phyloP scores from a whole-genome alignment of 192 early-diverging fungal genomes.

The Coemansia sp. region DNA sequence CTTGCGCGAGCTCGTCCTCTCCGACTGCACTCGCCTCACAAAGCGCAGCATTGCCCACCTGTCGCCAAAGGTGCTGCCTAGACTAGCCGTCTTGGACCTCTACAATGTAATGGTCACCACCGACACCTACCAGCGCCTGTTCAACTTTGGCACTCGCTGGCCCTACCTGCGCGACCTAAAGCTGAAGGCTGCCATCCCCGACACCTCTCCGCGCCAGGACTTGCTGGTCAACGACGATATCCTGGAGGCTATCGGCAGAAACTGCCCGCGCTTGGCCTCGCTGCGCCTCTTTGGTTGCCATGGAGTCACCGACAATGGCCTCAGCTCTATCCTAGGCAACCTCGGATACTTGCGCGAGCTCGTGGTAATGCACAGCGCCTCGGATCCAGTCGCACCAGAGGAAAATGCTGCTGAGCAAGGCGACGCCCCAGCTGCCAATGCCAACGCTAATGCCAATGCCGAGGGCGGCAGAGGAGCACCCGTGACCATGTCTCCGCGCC shows the following conservation, averaged over 20 bases:
- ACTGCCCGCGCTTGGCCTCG: constrained; percentile 48
- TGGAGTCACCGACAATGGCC: constrained; percentile 49
- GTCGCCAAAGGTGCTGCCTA: constrained; percentile 35
- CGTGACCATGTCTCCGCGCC: constrained; percentile 2
- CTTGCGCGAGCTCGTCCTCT: constrained; percentile 40
- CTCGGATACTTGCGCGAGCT: constrained; percentile 53
- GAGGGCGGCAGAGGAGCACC: neutral
- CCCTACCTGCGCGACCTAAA: constrained; percentile 49
- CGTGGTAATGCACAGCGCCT: constrained; percentile 53
- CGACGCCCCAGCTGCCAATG: neutral
- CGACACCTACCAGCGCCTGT: constrained; percentile 45
- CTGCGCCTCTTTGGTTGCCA: constrained; percentile 55
- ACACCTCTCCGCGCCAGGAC: constrained; percentile 40
- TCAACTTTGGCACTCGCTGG: constrained; percentile 41
- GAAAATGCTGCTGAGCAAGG: constrained; percentile 4
- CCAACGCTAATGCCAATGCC: neutral
- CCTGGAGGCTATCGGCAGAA: constrained; percentile 46
- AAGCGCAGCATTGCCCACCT: constrained; percentile 39
- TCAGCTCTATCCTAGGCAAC: constrained; percentile 50
- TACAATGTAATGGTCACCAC: constrained; percentile 56
- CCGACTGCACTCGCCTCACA: constrained; percentile 49
- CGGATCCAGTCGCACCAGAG: constrained; percentile 14
- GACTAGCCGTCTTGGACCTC: constrained; percentile 31
- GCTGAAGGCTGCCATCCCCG: constrained; percentile 50
- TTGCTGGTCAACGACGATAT: constrained; percentile 54